phyloP scores from a whole-genome alignment of 164 flowering plant genomes.

The Protea cynaroides region DNA sequence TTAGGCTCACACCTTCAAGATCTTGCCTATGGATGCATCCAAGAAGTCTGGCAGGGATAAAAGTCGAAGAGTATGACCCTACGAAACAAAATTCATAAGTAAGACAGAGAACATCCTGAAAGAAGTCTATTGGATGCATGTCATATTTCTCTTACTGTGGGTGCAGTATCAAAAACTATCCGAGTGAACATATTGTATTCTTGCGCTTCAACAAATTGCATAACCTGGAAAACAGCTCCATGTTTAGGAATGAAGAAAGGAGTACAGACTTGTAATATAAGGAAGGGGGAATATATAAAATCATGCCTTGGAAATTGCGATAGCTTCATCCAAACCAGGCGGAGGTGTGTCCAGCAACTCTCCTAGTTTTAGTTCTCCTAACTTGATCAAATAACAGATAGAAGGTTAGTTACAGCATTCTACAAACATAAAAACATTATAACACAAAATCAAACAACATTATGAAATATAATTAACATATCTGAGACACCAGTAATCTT shows the following conservation, averaged over 20 bases:
- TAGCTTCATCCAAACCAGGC: slow-evolving; percentile 96
- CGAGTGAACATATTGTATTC: slow-evolving; percentile 75
- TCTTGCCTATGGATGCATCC: slow-evolving; percentile 92
- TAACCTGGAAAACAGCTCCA: slow-evolving; percentile 47
- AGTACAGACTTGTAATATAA: no score
- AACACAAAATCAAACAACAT: neutral
- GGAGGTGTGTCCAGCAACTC: slow-evolving; percentile 94
- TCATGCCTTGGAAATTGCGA: slow-evolving; percentile 85
- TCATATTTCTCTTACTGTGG: slow-evolving; percentile 54
- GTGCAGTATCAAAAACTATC: slow-evolving; percentile 94
- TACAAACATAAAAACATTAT: neutral
- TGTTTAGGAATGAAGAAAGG: neutral
- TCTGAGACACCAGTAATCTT: no score
- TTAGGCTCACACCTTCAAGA: slow-evolving; percentile 57
- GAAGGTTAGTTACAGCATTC: neutral
- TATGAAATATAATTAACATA: no score
- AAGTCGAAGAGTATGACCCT: slow-evolving; percentile 95
- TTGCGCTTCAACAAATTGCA: slow-evolving; percentile 83
- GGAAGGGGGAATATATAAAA: no score
- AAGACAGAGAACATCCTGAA: neutral
- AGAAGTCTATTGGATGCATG: neutral
- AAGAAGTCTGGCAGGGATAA: slow-evolving; percentile 89
- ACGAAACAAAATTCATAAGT: slow-evolving; percentile 7
- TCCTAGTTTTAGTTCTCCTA: slow-evolving; percentile 90
- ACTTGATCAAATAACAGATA: slow-evolving; percentile 26